A percentile compares a stretch with the other conserved stretches of the same genome.
These are phyloP conservation scores for Aspergillus homomorphus DNA, from an alignment of 495 filamentous ascomycete species.

Conservation along the genomic window DNA sequence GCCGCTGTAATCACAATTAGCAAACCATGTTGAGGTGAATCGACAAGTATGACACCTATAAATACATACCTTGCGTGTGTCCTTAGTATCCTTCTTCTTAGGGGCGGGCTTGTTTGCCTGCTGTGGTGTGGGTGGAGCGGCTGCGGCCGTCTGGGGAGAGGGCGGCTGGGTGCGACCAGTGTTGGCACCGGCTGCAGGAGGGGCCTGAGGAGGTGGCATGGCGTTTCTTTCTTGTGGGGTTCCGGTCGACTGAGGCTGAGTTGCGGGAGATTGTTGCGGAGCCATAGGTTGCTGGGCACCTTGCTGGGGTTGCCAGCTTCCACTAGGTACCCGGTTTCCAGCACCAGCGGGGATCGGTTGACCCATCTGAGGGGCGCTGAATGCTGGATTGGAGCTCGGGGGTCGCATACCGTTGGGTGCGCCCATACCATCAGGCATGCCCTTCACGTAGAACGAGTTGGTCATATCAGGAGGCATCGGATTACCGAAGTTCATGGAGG, in stretches of 20 bases:
- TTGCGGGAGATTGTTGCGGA: conserved; percentile 50
- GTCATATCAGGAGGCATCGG: conserved; percentile 68
- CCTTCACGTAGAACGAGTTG: conserved; percentile 58
- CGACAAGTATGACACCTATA: conserved; percentile 9
- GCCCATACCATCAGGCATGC: conserved; percentile 49
- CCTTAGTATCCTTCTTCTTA: conserved; percentile 80
- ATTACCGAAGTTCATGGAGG: conserved; percentile 67
- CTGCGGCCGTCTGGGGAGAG: conserved; percentile 70
- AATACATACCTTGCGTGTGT: conserved; percentile 70
- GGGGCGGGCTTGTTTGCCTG: conserved; percentile 73
- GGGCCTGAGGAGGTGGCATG: conserved; percentile 90
- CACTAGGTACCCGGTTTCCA: conserved; percentile 48
- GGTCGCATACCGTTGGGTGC: conserved; percentile 79
- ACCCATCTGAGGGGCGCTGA: conserved; percentile 62
- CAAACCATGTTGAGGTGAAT: conserved; percentile 13
- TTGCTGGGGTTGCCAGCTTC: conserved; percentile 55
- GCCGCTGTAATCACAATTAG: conserved; percentile 28
- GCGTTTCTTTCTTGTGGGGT: conserved; percentile 70
- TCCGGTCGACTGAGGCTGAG: conserved; percentile 60
- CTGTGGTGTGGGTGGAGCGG: conserved; percentile 84
- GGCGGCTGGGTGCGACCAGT: conserved; percentile 65
- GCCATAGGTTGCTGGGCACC: conserved; percentile 63
- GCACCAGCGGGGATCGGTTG: conserved; percentile 52
- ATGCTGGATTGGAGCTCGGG: conserved; percentile 82
- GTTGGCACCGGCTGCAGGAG: conserved; percentile 57